Percentiles rank a stretch among this genome's conserved stretches.
These are phyloP conservation scores for Cyberlindnera japonica DNA, from an alignment of 805 yeast species.

Conservation along the genomic window DNA sequence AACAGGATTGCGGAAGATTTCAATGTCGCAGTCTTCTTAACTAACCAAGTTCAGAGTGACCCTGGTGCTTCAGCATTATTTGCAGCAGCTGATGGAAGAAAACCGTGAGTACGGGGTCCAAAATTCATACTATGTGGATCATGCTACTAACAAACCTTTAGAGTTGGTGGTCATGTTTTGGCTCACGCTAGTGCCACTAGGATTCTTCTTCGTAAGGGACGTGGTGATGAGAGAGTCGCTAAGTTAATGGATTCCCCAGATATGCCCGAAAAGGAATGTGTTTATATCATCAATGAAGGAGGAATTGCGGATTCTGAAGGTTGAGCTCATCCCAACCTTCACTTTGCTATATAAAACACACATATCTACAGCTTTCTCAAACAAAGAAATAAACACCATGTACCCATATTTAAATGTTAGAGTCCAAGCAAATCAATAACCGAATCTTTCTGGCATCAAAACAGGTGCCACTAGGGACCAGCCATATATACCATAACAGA, in stretches of 20 bases:
- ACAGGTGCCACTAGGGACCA: constrained; percentile 95
- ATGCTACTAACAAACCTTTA: constrained; percentile 3
- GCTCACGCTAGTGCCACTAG: constrained; percentile 83
- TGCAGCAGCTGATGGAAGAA: constrained; percentile 79
- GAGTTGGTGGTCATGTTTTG: constrained; percentile 74
- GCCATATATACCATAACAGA: constrained; percentile 77
- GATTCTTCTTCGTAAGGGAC: constrained; percentile 64
- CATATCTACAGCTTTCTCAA: no score
- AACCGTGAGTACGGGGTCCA: constrained; percentile 41
- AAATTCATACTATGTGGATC: neutral
- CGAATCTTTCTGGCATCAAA: constrained; percentile 84
- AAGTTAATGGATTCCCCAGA: constrained; percentile 79
- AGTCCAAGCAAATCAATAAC: constrained; percentile 8
- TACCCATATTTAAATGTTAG: no score
- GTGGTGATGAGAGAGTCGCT: constrained; percentile 78
- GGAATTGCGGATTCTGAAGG: constrained; percentile 54
- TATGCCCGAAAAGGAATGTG: constrained; percentile 77
- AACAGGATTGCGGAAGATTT: constrained; percentile 71
- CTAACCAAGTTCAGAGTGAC: constrained; percentile 79
- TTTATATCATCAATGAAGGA: constrained; percentile 65
- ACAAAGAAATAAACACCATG: no score
- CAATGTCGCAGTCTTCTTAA: constrained; percentile 71
- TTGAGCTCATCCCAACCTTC: constrained; percentile 12
- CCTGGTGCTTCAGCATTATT: constrained; percentile 79
- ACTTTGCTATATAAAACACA: no score